Conservation (phyloP, 2,329 filamentous ascomycete genomes). For the Zopfia rhizophila region DNA sequence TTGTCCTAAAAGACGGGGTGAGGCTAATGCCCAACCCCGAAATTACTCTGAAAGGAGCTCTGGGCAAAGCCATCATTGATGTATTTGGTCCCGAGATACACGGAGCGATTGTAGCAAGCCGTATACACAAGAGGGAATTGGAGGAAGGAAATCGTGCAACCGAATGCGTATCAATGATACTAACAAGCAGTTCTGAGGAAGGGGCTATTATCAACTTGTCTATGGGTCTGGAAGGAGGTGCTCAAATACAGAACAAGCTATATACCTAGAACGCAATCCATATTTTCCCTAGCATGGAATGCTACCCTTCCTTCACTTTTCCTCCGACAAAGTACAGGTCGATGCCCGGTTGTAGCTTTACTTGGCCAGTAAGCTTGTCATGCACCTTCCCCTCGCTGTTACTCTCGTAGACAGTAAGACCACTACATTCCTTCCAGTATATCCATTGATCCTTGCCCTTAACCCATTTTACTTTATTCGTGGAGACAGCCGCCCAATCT, state of each 20-base stretch:
- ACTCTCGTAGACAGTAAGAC: conserved; percentile 7
- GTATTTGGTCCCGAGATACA: conserved; percentile 3
- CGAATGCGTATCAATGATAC: conserved; percentile 5
- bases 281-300: too few relatives aligned
- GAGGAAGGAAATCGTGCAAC: neutral
- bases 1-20: conserved; percentile 1
- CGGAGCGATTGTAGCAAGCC: neutral
- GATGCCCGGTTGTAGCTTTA: too few relatives aligned
- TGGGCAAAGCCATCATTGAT: neutral
- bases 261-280: conserved; percentile 5
- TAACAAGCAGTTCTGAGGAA: neutral
- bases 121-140: neutral
- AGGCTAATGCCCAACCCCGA: neutral
- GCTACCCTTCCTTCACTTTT: conserved; percentile 5
- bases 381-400: conserved; percentile 8
- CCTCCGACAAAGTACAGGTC: too few relatives aligned
- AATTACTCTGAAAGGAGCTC: neutral
- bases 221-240: neutral
- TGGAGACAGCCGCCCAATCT: neutral
- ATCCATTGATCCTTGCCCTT: conserved; percentile 6
- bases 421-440: conserved; percentile 13
- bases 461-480: conserved; percentile 3
- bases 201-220: conserved; percentile 1
- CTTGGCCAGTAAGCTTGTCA: conserved; percentile 7
- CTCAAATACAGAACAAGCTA: conserved; percentile 6